A percentile compares a stretch with the other conserved stretches of the same genome.
Conservation (phyloP, 345 rosid genomes). For the Arabis hirsuta region DNA sequence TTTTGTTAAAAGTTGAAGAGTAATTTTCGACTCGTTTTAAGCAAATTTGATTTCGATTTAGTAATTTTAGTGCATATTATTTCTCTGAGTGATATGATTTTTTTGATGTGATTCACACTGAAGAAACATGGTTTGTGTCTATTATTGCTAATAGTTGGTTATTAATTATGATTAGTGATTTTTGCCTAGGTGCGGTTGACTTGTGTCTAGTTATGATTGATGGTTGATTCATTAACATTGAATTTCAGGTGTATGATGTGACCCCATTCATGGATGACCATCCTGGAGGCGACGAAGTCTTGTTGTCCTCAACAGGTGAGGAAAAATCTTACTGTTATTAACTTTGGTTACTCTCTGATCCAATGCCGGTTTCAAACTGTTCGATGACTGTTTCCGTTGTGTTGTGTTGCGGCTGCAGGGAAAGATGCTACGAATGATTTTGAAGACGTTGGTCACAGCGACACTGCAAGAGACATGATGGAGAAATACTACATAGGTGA, state of each 20-base stretch:
- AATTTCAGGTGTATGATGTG: conserved; percentile 84
- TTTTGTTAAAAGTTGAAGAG: too few relatives aligned
- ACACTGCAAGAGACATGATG: conserved; percentile 84
- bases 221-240: neutral
- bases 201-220: too few relatives aligned
- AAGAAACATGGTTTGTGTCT: conserved; percentile 3
- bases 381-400: neutral
- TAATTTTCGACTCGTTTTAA: too few relatives aligned
- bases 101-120: neutral
- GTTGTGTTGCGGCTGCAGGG: conserved; percentile 49
- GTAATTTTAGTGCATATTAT: too few relatives aligned
- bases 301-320: conserved; percentile 88
- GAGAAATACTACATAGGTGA: conserved; percentile 73
- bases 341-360: neutral
- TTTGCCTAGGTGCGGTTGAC: too few relatives aligned
- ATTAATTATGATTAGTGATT: too few relatives aligned
- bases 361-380: neutral
- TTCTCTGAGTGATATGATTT: too few relatives aligned
- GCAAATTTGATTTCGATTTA: too few relatives aligned
- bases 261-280: conserved; percentile 98
- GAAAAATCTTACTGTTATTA: neutral
- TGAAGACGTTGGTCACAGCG: conserved; percentile 98
- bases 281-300: conserved; percentile 98
- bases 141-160: neutral
- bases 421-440: conserved; percentile 93